Percentiles rank a stretch among this genome's conserved stretches.
These are phyloP conservation scores for Grosmannia penicillata DNA, from an alignment of 2,329 filamentous ascomycete genomes.

Conservation along the genomic window DNA sequence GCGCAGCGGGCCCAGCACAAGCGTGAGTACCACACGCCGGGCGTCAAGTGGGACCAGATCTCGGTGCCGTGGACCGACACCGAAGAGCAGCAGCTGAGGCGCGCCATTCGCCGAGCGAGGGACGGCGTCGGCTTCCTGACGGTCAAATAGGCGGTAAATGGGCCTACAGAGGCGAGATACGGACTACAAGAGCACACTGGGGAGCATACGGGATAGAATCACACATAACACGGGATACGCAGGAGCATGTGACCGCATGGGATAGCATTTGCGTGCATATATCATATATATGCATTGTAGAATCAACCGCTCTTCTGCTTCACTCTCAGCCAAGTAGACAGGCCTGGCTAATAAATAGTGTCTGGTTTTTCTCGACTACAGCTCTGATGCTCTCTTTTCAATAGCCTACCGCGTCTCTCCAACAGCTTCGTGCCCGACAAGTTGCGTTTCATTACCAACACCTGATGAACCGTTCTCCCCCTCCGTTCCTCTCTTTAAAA, in stretches of 20 bases:
- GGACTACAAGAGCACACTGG: too few species aligned
- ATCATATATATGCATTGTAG: not conserved
- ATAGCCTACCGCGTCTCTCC: too few species aligned
- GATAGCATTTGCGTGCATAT: not conserved
- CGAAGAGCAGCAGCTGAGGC: conserved; percentile 47
- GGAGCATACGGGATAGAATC: too few species aligned
- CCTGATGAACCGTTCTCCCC: not conserved
- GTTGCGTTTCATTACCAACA: too few species aligned
- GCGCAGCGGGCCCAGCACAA: conserved; percentile 45
- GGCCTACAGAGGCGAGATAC: conserved; percentile 11
- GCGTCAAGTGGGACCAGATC: conserved; percentile 51
- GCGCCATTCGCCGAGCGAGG: conserved; percentile 40
- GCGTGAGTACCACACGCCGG: conserved; percentile 47
- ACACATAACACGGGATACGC: not conserved
- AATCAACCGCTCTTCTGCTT: not conserved
- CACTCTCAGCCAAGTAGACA: too few species aligned
- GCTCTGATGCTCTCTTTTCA: too few species aligned
- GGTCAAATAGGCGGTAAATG: conserved; percentile 50
- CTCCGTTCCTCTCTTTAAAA: conserved; percentile 32
- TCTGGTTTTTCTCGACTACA: too few species aligned
- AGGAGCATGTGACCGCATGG: too few species aligned
- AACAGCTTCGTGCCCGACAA: too few species aligned
- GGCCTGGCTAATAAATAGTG: too few species aligned
- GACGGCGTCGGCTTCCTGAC: conserved; percentile 49
- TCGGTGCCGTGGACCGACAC: conserved; percentile 53